Evolutionary conservation across 2,329 filamentous ascomycete species (phyloP), one percentile per base, ranked within the genome.

Genomic region (Lachnellula occidentalis): DNA sequence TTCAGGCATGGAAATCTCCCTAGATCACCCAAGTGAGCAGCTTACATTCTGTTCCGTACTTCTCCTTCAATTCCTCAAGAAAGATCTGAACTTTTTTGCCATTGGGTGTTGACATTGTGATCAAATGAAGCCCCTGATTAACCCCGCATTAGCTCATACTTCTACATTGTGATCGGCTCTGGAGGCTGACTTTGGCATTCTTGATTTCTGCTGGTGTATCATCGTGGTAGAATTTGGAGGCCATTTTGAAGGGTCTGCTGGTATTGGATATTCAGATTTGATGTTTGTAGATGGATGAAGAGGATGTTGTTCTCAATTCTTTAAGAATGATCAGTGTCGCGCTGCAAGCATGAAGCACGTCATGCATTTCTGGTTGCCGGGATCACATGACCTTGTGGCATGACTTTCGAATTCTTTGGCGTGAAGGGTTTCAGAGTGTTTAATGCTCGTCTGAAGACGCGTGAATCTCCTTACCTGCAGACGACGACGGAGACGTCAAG

Each of bases 71-170:
- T 63, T 81, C 78, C 61, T 81, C 78, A n/a, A 80, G 74, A 58
- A 79, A 68, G 63, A 80, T 79, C 62, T 78, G 76, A 1, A 77
- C 73, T 21, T 78, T 77, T 57, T 76, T 71, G 27, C 77, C 76
- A 64, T 80, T 80, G 41, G 76, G 77, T 2, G 77, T 79, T 60
- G 66, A 73, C 62, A 72, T 70, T 0, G 78, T 80, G 62, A 81
- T 71, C 3, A 81, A 67, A 61, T 80, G 76, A 36, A 80, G 70
- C 37, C 78, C 78, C 67, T 58, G 34, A 9, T 22, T 21, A 24
- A 19, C 41, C 19, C 41, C 21, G 41, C 19, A 22, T 43, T 22
- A 43, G 41, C 11, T 43, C 4, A 19, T 43, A 43, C 41, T 24
- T 22, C 7, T 14, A 7, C 17, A 19, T n/a, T 9, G 17, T 21